Conservation (phyloP, 2,329 filamentous ascomycete species). For the Cladophialophora chaetospira region DNA sequence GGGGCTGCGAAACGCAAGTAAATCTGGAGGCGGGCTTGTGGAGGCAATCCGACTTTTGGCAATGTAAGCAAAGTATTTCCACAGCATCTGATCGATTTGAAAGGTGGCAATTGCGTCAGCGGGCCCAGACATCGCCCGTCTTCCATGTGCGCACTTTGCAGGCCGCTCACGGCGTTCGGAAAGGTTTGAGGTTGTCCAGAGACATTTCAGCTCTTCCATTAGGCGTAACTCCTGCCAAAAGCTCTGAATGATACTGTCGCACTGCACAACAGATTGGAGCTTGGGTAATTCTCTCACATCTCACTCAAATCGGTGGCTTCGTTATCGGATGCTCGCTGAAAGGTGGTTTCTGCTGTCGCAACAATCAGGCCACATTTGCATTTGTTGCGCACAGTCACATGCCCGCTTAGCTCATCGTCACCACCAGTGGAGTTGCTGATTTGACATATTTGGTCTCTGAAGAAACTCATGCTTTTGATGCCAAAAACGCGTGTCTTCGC, state of each 20-base stretch:
- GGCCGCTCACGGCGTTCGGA: too few relatives aligned
- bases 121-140: too few relatives aligned
- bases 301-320: too few relatives aligned
- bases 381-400: conserved; percentile 4
- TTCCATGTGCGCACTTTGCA: too few relatives aligned
- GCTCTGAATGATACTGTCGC: too few relatives aligned
- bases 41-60: neutral
- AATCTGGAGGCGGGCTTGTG: neutral
- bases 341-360: neutral
- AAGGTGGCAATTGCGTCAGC: neutral
- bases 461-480: neutral
- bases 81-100: neutral
- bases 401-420: neutral
- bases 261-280: neutral
- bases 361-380: conserved; percentile 21
- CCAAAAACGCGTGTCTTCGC: neutral
- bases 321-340: too few relatives aligned
- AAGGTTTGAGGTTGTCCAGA: too few relatives aligned
- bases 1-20: neutral
- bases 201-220: too few relatives aligned
- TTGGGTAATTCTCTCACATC: neutral
- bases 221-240: too few relatives aligned
- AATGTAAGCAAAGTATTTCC: neutral
- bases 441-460: neutral
- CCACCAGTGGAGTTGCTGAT: neutral